Base-by-base conservation (phyloP, 208 protist genomes). In the Wallacemonas sp. region DNA sequence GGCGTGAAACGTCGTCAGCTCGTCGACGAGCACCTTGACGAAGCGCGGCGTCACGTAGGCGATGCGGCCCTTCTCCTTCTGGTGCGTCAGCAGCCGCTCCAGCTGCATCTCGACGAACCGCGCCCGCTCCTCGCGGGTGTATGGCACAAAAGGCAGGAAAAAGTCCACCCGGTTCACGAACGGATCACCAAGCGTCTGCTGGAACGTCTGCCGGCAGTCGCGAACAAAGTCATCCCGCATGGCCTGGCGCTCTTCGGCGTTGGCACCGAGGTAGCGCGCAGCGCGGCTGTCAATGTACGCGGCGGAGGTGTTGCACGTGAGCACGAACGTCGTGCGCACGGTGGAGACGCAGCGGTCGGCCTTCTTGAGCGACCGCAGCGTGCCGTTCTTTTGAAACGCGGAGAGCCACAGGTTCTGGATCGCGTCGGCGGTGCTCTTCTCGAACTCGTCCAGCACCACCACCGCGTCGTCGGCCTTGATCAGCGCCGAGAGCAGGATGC, bases 321-420 rank as follows among this genome's bases (percentile, higher is more conserved):
- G 70, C 28, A 95, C 81, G 68, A 95, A 95, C 7, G 83, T 93
- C 0, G 82, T 76, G 36, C 77, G 62, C 55, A 83, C 83, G 20
- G 87, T 95, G 4, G 84, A 92, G 16, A 95, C 79, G 14, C 73
- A 87, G 18, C 87, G 82, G 18, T 72, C 77, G 0, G 83, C 78
- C 22, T 92, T 70, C 68, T 95, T 95, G 42, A 93, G 64, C 16
- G 90, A 95, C 31, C 87, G 90, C 42, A 95, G 76, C 49, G 78
- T 83, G 20, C 90, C 90, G 50, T 91, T 79, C 65, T 92, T 92
- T 68, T 93, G 87, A 74, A 95, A 95, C 1, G 90, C 90, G 1
- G 90, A 93, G 3, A 95, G 79, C 87, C 86, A 95, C 49, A 95
- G 52, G 59, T 95, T 85, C 61, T 95, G 82, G 49, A 95, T 82